phyloP scores from a whole-genome alignment of 208 protist species.

The Wallacemonas sp. region DNA sequence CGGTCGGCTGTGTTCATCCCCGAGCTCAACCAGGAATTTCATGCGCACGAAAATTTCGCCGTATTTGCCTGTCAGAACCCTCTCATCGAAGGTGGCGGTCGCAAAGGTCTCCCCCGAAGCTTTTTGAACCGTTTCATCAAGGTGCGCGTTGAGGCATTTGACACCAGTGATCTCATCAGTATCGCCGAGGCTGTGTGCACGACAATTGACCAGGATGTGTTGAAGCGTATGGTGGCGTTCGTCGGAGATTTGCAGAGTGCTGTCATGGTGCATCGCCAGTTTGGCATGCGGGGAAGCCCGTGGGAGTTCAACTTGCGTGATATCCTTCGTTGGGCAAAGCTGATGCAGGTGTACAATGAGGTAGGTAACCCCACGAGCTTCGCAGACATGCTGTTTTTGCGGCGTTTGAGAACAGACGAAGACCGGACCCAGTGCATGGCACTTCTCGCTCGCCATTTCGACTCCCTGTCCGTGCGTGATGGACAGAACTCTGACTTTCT shows the following conservation, averaged over 20 bases:
- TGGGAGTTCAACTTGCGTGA: slow-evolving; percentile 99
- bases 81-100: slow-evolving; percentile 96
- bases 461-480: slow-evolving; percentile 21
- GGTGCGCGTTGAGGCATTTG: slow-evolving; percentile 94
- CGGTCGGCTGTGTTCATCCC: slow-evolving; percentile 93
- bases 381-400: slow-evolving; percentile 83
- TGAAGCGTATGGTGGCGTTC: slow-evolving; percentile 95
- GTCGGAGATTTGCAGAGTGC: slow-evolving; percentile 89
- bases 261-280: slow-evolving; percentile 84
- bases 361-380: slow-evolving; percentile 50
- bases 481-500: slow-evolving; percentile 67
- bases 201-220: slow-evolving; percentile 54
- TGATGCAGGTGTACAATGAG: slow-evolving; percentile 76
- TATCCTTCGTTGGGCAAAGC: slow-evolving; percentile 97
- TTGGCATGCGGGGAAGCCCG: slow-evolving; percentile 93
- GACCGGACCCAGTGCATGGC: slow-evolving; percentile 47
- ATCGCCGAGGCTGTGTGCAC: slow-evolving; percentile 85
- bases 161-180: slow-evolving; percentile 79
- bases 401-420: slow-evolving; percentile 85
- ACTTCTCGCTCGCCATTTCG: slow-evolving; percentile 55
- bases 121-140: slow-evolving; percentile 99
- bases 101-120: slow-evolving; percentile 99
- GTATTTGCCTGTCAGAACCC: slow-evolving; percentile 99
- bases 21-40: slow-evolving; percentile 90
- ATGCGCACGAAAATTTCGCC: slow-evolving; percentile 91